A percentile compares a stretch with the other conserved stretches of the same genome.
Evolutionary conservation across 345 rosid species (phyloP).

Genomic region (Citrus hindsii): DNA sequence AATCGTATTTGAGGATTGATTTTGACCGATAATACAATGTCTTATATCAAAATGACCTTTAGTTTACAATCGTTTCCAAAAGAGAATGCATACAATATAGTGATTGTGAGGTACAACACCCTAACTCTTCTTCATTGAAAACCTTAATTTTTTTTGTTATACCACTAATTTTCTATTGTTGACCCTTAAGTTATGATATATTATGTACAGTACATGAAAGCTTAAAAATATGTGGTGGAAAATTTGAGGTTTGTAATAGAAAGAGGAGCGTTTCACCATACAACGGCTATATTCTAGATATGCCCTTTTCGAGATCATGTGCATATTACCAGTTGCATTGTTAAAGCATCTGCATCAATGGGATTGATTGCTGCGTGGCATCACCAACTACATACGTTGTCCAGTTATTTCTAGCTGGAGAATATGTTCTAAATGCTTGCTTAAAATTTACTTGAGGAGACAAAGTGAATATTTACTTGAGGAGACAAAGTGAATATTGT

Average conservation of each 20-base stretch:
- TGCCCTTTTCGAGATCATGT: background rate
- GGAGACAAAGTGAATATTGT: background rate
- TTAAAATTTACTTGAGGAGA: background rate
- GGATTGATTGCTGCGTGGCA: background rate
- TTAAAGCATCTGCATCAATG: conserved; percentile 17
- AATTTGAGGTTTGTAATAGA: background rate
- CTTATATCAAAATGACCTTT: background rate
- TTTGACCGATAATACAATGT: background rate
- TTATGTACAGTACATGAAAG: too few species aligned
- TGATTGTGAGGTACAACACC: too few species aligned
- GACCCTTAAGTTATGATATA: too few species aligned
- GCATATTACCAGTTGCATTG: conserved; percentile 12
- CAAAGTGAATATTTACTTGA: background rate
- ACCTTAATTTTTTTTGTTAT: too few species aligned
- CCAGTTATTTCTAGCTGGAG: conserved; percentile 1
- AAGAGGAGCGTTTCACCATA: background rate
- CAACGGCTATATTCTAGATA: background rate
- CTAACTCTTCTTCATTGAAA: too few species aligned
- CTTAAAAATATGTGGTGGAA: background rate
- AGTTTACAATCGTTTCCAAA: too few species aligned
- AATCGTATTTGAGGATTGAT: background rate
- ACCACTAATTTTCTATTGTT: too few species aligned
- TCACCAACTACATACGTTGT: background rate
- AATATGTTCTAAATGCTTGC: conserved; percentile 13
- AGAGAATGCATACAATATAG: too few species aligned